Evolutionary conservation across 257 asterid species (phyloP), one percentile per base, ranked within the genome.

Genomic region (Haberlea rhodopensis): DNA sequence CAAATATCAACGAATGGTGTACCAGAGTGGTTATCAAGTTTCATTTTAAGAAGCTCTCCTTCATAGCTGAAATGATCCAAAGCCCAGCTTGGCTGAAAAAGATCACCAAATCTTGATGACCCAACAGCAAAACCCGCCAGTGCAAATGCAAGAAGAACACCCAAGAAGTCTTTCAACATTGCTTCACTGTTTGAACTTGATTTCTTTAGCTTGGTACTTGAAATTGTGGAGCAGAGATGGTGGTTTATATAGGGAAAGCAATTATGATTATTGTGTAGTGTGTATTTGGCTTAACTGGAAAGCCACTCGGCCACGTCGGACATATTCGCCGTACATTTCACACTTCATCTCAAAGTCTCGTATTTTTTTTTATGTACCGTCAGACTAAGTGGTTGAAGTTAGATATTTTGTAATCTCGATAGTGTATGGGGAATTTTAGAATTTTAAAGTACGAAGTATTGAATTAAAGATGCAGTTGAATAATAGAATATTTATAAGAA

Each of bases 1-100:
- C 23, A 46, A 27, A 25, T 1, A 7, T 11, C 18, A 43, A 4
- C 10, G 40, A 54, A 6, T 26, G 40, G 16, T 19, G 19, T 87
- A 90, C 97, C 97, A 23, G 96, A 90, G 52, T 43, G 40, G 49
- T 72, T 72, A 26, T 90, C 97, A 0, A 90, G 84, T 71, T 85
- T 90, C 97, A 90, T 88, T 40, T 69, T 73, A 6, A 90, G 75
- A 37, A 84, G 74, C 27, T 84, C 96, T n/a, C 95, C 95, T 8
- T 88, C 81, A 49, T 78, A 72, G 5, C 71, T 34, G 65, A 90
- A 78, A 78, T 90, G 96, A 54, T 90, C 97, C 5, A 60, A 1
- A 0, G 96, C 87, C 94, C 95, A 90, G 26, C 71, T 78, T 4
- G 96, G 94, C 73, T 84, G 81, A 64, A 71, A 90, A 4, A 90